These are phyloP conservation scores for Quercus suber DNA, from an alignment of 306 rosid species.

Conservation along the genomic window DNA sequence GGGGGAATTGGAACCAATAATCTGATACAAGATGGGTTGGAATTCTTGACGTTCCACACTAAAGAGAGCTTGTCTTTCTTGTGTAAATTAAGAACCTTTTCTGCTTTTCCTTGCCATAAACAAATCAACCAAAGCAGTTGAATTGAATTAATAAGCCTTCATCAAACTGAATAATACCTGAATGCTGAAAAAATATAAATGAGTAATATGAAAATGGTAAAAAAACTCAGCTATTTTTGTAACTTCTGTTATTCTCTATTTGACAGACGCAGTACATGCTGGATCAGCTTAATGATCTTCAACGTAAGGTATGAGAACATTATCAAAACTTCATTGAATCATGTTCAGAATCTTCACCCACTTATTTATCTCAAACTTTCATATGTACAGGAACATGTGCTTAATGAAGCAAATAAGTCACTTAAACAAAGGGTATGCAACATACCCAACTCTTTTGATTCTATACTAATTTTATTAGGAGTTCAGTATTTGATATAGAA, in stretches of 20 bases:
- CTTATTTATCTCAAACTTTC: neutral
- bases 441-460: neutral
- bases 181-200: no score
- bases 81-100: neutral
- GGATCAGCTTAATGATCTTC: slow-evolving; percentile 90
- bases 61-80: neutral
- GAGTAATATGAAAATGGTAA: no score
- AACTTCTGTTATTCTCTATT: neutral
- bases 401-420: slow-evolving; percentile 70
- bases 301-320: slow-evolving; percentile 57
- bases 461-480: neutral
- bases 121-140: neutral
- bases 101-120: neutral
- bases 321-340: neutral
- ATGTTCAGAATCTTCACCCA: no score
- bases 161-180: neutral
- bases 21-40: neutral
- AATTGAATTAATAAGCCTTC: neutral
- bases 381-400: slow-evolving; percentile 64
- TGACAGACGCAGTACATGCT: slow-evolving; percentile 83
- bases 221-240: neutral
- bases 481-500: neutral
- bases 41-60: neutral
- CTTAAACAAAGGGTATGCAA: slow-evolving; percentile 83
- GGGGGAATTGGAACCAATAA: neutral